Evolutionary conservation across 1,139 yeast species (phyloP), one percentile per base, ranked within the genome.

Genomic region (Eremothecium coryli): DNA sequence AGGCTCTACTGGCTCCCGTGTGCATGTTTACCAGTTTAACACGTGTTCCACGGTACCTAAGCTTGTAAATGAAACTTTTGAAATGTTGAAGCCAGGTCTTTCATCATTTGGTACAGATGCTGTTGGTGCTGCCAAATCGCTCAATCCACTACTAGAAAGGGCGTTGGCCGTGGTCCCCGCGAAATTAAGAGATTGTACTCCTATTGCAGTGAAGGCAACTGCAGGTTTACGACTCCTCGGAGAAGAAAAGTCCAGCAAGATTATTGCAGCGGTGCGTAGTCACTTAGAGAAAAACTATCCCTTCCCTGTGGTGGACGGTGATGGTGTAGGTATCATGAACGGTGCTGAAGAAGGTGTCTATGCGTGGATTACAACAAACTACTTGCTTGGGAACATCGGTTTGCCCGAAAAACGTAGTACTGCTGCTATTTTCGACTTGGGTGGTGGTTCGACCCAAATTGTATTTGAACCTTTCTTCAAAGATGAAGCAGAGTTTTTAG

Each of bases 271-370:
- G 42, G 96, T 90, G 26, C 71, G 82, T 54, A 52, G 56, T 11
- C 93, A 85, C 55, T 66, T 90, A 42, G 84, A 81, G 53, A 61
- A 64, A 2, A 77, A 82, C 44, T 90, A 74, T 58, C 97, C 97
- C 34, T 93, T 90, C 65, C 81, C 95, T 1, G 86, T 90, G 27
- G 94, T 86, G 31, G 71, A 69, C 7, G 85, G 78, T 32, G 82
- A 84, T 40, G 96, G 96, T 38, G 70, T 90, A 39, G 71, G 88
- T 8, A 81, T 90, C 50, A 88, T 90, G 96, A 90, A 82, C 39
- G 98, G 98, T 47, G 79, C 75, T 42, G 95, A 88, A 50, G 98
- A 90, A 65, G 99, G 98, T 57, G 96, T 90, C n/a, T 90, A 76
- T 53, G 98, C 98, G 1, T 90, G 99, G 99, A 81, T 90, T 56